A percentile compares a stretch with the other conserved stretches of the same genome.
Evolutionary conservation across 1,139 yeast species (phyloP).

Genomic region (Debaryomycetaceae sp.): DNA sequence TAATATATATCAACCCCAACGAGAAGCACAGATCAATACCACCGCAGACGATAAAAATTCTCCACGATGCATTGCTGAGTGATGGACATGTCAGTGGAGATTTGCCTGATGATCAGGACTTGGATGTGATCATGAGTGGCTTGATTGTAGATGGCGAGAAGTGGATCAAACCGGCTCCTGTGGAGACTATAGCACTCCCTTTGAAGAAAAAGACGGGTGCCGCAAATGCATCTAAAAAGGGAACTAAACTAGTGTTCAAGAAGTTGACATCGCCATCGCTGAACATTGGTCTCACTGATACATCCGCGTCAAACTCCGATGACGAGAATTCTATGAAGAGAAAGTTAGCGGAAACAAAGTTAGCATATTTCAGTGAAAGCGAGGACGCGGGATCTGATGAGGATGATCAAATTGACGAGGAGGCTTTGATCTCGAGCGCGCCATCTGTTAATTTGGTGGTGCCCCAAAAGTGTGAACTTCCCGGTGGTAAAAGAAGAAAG

Average conservation of each 20-base stretch:
- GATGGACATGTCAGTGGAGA: constrained; percentile 55
- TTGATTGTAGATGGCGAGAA: constrained; percentile 41
- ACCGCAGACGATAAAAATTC: constrained; percentile 34
- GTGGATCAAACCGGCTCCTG: constrained; percentile 47
- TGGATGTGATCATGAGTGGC: constrained; percentile 64
- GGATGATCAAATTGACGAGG: constrained; percentile 41
- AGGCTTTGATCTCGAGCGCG: constrained; percentile 32
- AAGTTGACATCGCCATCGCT: constrained; percentile 16
- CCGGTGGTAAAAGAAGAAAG: constrained; percentile 64
- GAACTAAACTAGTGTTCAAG: constrained; percentile 24
- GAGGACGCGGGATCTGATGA: constrained; percentile 38
- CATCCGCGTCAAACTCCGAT: constrained; percentile 35
- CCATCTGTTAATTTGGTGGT: constrained; percentile 34
- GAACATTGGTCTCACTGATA: constrained; percentile 37
- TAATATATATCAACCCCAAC: constrained; percentile 61
- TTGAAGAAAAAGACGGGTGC: constrained; percentile 19
- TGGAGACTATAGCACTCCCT: constrained; percentile 21
- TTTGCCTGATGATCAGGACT: constrained; percentile 45
- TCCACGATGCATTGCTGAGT: constrained; percentile 38
- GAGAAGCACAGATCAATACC: constrained; percentile 42
- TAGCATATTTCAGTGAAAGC: constrained; percentile 50
- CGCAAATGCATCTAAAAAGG: constrained; percentile 2
- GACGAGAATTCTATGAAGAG: constrained; percentile 39
- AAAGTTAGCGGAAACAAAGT: constrained; percentile 45
- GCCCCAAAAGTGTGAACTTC: constrained; percentile 48